Base-by-base conservation (phyloP, 768 basidiomycete species). In the Collybia sp. region DNA sequence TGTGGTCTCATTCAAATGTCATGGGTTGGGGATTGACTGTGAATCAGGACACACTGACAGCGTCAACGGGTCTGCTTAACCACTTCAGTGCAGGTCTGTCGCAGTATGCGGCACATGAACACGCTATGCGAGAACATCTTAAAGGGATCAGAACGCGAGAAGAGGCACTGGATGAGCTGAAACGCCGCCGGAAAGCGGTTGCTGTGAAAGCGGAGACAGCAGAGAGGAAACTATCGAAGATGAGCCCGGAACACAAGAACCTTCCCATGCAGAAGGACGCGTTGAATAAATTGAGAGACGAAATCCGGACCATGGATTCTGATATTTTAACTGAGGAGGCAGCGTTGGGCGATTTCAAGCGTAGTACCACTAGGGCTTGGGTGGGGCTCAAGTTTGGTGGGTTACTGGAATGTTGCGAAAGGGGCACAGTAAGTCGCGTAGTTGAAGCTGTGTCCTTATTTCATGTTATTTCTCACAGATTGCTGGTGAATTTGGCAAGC, bases 321-420 rank as follows among this genome's bases (percentile, higher is more conserved):
- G 85, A 93, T 15, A 94, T 97, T 45, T 68, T 93, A 69, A 76
- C 69, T 1, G 88, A 92, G 52, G 93, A 95, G 56, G 81, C 91
- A 0, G 72, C 76, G 11, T 54, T 95, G 2, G 80, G 87, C 0
- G 92, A 95, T 59, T 88, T 84, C 60, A 97, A 95, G 66, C 79
- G 93, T 32, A 65, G 71, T 5, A 77, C 76, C 12, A 73, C 85
- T 2, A 80, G 78, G 51, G 69, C 76, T 36, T 88, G 83, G 68
- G 80, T 95, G 78, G 78, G 79, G 1, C 66, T 89, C 55, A 94
- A 95, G 68, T 93, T 94, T 58, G 91, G 90, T 17, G 93, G 89
- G 5, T 64, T 95, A 37, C 63, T 83, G 38, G 93, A 96, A 62
- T 82, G 80, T 46, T 86, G 84, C 44, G 88, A 93, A 67, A 94